phyloP scores from a whole-genome alignment of 164 flowering plant species.

The Houttuynia cordata region DNA sequence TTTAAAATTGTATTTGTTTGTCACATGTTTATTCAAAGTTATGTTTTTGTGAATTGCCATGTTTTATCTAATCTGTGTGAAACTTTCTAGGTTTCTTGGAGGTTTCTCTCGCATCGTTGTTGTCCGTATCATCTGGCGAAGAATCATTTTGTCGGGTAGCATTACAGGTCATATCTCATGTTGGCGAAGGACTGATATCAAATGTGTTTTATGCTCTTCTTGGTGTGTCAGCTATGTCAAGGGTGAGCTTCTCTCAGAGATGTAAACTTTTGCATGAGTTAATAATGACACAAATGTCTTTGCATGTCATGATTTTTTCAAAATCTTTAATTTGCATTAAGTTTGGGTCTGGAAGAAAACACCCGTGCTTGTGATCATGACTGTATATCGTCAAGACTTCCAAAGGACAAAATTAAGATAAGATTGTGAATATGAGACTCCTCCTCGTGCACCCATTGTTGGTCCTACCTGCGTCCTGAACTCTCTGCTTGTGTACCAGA shows the following conservation, averaged over 20 bases:
- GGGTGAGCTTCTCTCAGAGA: conserved; percentile 53
- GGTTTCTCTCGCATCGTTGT: conserved; percentile 40
- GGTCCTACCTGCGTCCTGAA: neutral
- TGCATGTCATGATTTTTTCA: neutral
- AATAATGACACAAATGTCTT: no score
- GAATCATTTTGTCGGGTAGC: conserved; percentile 51
- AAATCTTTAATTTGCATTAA: neutral
- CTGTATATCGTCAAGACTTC: neutral
- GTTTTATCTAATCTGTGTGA: neutral
- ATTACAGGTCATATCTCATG: conserved; percentile 56
- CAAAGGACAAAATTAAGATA: neutral
- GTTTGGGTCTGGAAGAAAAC: neutral
- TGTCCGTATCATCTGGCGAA: conserved; percentile 36
- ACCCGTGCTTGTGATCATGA: neutral
- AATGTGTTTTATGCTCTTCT: conserved; percentile 89
- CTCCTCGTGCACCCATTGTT: neutral
- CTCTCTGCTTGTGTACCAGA: no score
- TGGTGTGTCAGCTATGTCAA: conserved; percentile 94
- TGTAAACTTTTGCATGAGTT: no score
- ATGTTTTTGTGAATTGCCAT: no score
- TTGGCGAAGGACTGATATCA: conserved; percentile 90
- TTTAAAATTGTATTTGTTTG: no score
- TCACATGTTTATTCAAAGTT: no score
- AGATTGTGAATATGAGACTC: neutral
- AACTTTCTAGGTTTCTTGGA: conserved; percentile 69